phyloP scores from a whole-genome alignment of 2,329 filamentous ascomycete genomes.

The Lecanicillium sp. region DNA sequence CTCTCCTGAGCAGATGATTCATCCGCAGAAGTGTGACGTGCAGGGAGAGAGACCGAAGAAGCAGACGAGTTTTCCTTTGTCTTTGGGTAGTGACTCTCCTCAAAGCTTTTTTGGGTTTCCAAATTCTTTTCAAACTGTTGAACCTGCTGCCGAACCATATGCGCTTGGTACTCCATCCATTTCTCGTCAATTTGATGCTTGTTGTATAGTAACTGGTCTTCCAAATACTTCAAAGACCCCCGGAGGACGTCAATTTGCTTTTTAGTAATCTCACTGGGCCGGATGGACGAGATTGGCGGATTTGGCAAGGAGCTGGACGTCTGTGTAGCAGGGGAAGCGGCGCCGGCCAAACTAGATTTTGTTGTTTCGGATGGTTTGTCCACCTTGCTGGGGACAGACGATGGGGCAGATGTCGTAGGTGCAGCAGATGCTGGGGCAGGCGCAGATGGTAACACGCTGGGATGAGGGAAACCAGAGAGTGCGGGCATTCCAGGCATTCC shows the following conservation, averaged over 20 bases:
- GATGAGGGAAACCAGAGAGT: constrained; percentile 22
- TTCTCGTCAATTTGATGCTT: constrained; percentile 56
- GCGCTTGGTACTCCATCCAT: constrained; percentile 38
- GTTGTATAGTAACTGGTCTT: constrained; percentile 56
- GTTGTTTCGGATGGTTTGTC: constrained; percentile 1
- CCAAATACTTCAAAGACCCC: constrained; percentile 47
- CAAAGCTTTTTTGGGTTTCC: constrained; percentile 39
- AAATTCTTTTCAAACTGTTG: constrained; percentile 43
- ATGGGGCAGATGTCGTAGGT: background rate
- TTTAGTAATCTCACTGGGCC: constrained; percentile 54
- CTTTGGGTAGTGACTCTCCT: constrained; percentile 38
- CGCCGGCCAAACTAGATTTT: background rate
- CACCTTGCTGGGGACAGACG: constrained; percentile 6
- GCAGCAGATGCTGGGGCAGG: background rate
- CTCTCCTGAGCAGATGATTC: constrained; percentile 13
- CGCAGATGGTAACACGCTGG: background rate
- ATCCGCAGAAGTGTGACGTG: constrained; percentile 13
- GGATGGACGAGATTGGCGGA: constrained; percentile 52
- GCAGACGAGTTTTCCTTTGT: constrained; percentile 20
- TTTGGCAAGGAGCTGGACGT: constrained; percentile 20
- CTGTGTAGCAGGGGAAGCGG: constrained; percentile 1
- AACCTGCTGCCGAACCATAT: constrained; percentile 40
- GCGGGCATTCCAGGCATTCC: constrained; percentile 26
- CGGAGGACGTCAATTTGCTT: constrained; percentile 50
- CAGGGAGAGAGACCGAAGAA: constrained; percentile 12